A percentile compares a stretch with the other conserved stretches of the same genome.
Conservation (phyloP, 164 flowering plant species). For the Akebia trifoliata region DNA sequence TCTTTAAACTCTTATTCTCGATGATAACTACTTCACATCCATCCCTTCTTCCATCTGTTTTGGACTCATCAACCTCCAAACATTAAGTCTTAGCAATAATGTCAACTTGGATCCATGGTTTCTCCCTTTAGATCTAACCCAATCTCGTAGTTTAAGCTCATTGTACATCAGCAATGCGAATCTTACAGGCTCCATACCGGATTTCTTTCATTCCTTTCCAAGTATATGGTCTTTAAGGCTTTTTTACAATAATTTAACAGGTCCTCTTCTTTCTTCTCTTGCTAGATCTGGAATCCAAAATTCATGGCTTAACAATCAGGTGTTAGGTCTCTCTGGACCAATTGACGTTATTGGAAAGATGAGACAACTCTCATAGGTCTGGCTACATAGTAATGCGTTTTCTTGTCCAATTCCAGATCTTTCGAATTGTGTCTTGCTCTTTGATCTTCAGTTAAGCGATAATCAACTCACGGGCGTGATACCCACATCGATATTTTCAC, state of each 20-base stretch:
- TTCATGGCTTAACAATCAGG: conserved; percentile 45
- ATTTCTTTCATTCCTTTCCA: conserved; percentile 23
- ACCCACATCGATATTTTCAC: conserved; percentile 25
- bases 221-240: conserved; percentile 32
- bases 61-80: conserved; percentile 20
- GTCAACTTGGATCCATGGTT: conserved; percentile 27
- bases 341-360: conserved; percentile 35
- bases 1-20: conserved; percentile 23
- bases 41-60: conserved; percentile 18
- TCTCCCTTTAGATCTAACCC: conserved; percentile 25
- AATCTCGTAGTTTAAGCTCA: conserved; percentile 18
- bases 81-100: conserved; percentile 27
- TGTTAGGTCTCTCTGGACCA: conserved; percentile 26
- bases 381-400: conserved; percentile 46
- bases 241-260: conserved; percentile 50
- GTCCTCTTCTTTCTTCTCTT: conserved; percentile 32
- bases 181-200: conserved; percentile 36
- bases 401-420: conserved; percentile 53
- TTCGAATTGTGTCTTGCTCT: conserved; percentile 26
- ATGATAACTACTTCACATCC: conserved; percentile 27
- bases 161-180: conserved; percentile 27
- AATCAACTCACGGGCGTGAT: conserved; percentile 46
- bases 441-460: conserved; percentile 48
- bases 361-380: conserved; percentile 34
- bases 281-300: conserved; percentile 26